phyloP scores from a whole-genome alignment of 1,284 basidiomycete genomes.

The Fomitopsis betulina region DNA sequence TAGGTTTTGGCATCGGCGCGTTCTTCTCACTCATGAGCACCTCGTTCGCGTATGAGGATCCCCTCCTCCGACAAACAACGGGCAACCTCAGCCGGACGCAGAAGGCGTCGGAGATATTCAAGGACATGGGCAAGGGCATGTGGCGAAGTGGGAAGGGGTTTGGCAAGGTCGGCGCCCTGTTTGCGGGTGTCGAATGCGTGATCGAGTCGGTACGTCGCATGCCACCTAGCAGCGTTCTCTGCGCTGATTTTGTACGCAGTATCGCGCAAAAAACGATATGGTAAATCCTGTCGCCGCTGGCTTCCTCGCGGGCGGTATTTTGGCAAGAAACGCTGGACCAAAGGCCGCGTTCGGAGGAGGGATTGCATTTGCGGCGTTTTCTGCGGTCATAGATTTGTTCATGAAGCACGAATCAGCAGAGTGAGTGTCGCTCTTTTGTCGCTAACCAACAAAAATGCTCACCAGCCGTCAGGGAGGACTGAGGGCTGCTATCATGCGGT shows the following conservation, averaged over 20 bases:
- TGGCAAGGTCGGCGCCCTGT: constrained; percentile 92
- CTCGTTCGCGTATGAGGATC: constrained; percentile 95
- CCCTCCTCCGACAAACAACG: constrained; percentile 69
- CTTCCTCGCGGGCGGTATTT: constrained; percentile 73
- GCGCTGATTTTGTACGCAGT: constrained; percentile 43
- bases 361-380: constrained; percentile 88
- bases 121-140: constrained; percentile 94
- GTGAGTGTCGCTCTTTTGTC: constrained; percentile 42
- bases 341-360: constrained; percentile 81
- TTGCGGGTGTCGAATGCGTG: constrained; percentile 92
- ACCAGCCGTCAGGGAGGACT: neutral
- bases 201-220: constrained; percentile 87
- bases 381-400: constrained; percentile 83
- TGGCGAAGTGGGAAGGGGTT: constrained; percentile 89
- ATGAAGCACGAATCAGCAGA: constrained; percentile 81
- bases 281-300: constrained; percentile 75
- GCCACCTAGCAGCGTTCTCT: constrained; percentile 3
- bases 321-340: constrained; percentile 83
- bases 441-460: neutral
- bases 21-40: constrained; percentile 97
- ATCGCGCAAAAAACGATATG: constrained; percentile 94
- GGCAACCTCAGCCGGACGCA: constrained; percentile 61
- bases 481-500: neutral
- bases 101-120: constrained; percentile 85
- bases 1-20: constrained; percentile 88